phyloP scores from a whole-genome alignment of 495 filamentous ascomycete species.

The Neurospora sp. region DNA sequence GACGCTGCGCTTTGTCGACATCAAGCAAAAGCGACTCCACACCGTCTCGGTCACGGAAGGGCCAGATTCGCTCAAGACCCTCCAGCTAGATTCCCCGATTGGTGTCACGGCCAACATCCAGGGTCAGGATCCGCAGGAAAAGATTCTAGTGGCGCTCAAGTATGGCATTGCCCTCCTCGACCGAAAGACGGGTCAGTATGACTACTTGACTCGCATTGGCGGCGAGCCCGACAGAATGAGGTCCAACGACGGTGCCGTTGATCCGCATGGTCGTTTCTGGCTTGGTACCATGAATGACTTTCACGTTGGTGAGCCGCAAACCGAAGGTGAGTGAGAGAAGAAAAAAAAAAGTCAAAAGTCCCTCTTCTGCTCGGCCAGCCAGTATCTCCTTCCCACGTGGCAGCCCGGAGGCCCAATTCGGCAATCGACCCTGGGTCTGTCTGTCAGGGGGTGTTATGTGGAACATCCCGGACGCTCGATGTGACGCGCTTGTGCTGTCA shows the following conservation, averaged over 20 bases:
- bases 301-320: conserved; percentile 35
- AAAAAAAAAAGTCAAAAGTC: conserved; percentile 5
- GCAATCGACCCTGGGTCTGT: background rate
- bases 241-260: conserved; percentile 74
- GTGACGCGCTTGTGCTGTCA: background rate
- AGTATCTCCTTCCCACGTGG: conserved; percentile 14
- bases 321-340: conserved; percentile 37
- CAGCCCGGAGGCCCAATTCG: conserved; percentile 1
- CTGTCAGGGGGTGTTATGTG: background rate
- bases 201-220: conserved; percentile 32
- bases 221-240: conserved; percentile 42
- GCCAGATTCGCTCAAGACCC: conserved; percentile 49
- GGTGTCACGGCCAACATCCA: conserved; percentile 80
- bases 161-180: conserved; percentile 68
- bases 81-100: conserved; percentile 57
- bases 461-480: background rate
- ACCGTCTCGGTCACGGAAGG: conserved; percentile 56
- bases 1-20: conserved; percentile 81
- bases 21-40: conserved; percentile 69
- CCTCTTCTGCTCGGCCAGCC: background rate
- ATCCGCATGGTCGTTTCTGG: conserved; percentile 78
- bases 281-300: conserved; percentile 82
- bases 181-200: conserved; percentile 49
- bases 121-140: conserved; percentile 47
- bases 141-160: conserved; percentile 73